Conservation (phyloP, 345 rosid genomes). For the Mallotus nudiflorus region DNA sequence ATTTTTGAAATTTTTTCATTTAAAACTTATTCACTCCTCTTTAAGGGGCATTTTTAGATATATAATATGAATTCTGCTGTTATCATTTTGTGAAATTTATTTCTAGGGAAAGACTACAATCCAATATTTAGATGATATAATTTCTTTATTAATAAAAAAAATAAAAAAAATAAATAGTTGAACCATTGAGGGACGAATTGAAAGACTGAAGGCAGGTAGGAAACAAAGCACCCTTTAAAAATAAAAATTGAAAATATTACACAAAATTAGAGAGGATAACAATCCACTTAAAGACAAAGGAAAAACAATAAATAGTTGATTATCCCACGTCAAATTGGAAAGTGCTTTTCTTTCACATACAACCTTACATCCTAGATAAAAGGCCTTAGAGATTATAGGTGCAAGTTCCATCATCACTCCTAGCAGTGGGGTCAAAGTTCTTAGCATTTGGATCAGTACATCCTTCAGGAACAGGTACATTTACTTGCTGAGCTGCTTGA, state of each 20-base stretch:
- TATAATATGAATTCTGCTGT: too few species aligned
- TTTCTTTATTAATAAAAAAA: too few species aligned
- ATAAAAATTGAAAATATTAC: background rate
- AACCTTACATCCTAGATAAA: constrained; percentile 7
- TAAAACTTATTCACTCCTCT: too few species aligned
- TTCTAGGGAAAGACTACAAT: too few species aligned
- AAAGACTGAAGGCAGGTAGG: too few species aligned
- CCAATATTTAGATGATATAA: too few species aligned
- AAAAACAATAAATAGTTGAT: background rate
- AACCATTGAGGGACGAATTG: too few species aligned
- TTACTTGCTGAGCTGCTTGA: constrained; percentile 78
- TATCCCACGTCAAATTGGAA: constrained; percentile 13
- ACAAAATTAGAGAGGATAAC: constrained; percentile 13
- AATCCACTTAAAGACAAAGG: constrained; percentile 4
- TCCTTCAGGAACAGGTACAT: constrained; percentile 75
- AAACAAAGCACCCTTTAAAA: background rate
- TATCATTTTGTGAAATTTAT: too few species aligned
- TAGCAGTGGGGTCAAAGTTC: constrained; percentile 88
- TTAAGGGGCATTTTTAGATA: too few species aligned
- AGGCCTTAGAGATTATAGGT: constrained; percentile 37
- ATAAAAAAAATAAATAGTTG: too few species aligned
- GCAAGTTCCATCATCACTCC: constrained; percentile 96
- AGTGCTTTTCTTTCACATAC: constrained; percentile 1
- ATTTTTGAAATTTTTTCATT: too few species aligned
- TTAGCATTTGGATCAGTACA: constrained; percentile 68